phyloP scores from a whole-genome alignment of 2,329 filamentous ascomycete genomes.

The Colletotrichum endophyticum region DNA sequence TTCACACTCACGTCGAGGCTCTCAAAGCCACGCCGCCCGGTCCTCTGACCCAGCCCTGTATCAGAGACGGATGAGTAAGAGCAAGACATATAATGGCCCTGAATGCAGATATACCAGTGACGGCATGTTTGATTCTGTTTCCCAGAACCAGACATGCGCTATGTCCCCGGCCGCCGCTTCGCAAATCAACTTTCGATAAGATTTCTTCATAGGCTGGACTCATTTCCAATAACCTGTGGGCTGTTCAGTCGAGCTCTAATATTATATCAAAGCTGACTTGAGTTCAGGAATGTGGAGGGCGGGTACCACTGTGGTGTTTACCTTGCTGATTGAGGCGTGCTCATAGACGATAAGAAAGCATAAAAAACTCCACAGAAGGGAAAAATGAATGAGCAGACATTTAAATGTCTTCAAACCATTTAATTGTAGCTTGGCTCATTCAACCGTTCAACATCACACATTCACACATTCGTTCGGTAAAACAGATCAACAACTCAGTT shows the following conservation, averaged over 20 bases:
- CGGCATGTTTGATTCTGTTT: not conserved
- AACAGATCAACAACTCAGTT: not conserved
- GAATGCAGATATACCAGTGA: not conserved
- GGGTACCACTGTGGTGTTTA: not conserved
- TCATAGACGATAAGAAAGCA: not conserved
- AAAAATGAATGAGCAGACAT: not conserved
- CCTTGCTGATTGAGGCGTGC: not conserved
- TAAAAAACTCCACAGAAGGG: not conserved
- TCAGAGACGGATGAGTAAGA: not conserved
- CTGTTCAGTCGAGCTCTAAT: fast-evolving
- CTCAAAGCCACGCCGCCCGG: not conserved
- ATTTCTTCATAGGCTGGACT: fast-evolving
- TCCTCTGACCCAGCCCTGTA: not conserved
- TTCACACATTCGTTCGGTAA: fast-evolving
- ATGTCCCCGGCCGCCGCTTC: not conserved
- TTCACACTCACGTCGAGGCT: fast-evolving
- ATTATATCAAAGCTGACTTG: fast-evolving
- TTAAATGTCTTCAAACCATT: not conserved
- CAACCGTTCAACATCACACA: not conserved
- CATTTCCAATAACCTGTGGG: fast-evolving
- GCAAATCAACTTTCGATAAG: not conserved
- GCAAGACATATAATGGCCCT: not conserved
- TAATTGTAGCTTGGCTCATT: not conserved
- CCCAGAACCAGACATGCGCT: not conserved
- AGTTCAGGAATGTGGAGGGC: not conserved